phyloP scores from a whole-genome alignment of 352 stramenopile species.

The Globisporangium alternatum region DNA sequence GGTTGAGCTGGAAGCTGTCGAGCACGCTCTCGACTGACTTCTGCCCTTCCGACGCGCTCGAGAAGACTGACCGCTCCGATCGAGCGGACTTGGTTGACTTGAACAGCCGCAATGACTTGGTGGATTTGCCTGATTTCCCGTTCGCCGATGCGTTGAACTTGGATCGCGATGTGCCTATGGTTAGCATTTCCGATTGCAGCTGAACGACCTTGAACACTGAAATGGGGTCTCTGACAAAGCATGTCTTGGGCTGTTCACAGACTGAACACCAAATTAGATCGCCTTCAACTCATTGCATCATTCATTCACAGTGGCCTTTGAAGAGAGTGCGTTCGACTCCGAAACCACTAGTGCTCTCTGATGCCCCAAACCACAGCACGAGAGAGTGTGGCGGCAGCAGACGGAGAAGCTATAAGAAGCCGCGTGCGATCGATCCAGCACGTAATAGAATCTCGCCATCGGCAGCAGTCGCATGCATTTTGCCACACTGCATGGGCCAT shows the following conservation, averaged over 20 bases:
- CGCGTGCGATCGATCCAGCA: neutral
- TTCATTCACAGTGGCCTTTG: neutral
- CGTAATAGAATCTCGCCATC: neutral
- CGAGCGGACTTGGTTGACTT: neutral
- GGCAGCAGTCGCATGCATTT: neutral
- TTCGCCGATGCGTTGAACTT: neutral
- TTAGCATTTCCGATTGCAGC: neutral
- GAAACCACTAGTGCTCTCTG: neutral
- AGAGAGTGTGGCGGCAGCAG: neutral
- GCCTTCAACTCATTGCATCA: neutral
- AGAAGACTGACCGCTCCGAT: neutral
- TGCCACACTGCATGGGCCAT: neutral
- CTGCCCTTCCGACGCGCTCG: neutral
- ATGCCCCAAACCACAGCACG: neutral
- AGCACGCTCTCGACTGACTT: conserved; percentile 14
- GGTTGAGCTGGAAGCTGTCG: conserved; percentile 11
- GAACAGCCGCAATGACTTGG: neutral
- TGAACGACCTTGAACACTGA: neutral
- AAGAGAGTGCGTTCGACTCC: neutral
- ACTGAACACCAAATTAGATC: neutral
- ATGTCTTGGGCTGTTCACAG: neutral
- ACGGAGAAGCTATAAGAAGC: neutral
- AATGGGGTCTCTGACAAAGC: neutral
- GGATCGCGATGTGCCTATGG: neutral
- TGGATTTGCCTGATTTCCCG: neutral